These are phyloP conservation scores for Cajanus cajan DNA, from an alignment of 306 rosid species.

Conservation along the genomic window DNA sequence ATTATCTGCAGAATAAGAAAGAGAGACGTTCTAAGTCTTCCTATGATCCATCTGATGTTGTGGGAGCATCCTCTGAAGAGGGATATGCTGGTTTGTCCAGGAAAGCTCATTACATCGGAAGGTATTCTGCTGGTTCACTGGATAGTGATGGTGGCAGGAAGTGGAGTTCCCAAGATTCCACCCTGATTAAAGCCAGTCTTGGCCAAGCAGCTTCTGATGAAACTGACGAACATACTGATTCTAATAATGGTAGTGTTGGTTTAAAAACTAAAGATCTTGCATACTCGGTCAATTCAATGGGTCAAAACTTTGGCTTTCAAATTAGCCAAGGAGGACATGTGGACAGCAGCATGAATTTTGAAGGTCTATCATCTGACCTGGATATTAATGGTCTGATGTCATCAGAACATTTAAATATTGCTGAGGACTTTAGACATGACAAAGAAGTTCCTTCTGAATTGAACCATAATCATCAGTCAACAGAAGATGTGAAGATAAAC, in stretches of 20 bases:
- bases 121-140: conserved; percentile 86
- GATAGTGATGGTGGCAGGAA: conserved; percentile 84
- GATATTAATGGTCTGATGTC: conserved; percentile 58
- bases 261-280: conserved; percentile 53
- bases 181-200: conserved; percentile 45
- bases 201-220: conserved; percentile 71
- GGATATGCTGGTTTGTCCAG: conserved; percentile 72
- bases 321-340: conserved; percentile 48
- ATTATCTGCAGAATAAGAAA: conserved; percentile 91
- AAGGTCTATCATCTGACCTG: conserved; percentile 48
- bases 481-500: conserved; percentile 45
- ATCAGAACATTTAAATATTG: conserved; percentile 47
- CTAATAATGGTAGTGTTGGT: conserved; percentile 44
- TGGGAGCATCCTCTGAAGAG: conserved; percentile 94
- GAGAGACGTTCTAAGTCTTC: conserved; percentile 81
- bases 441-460: conserved; percentile 53
- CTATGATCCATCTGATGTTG: conserved; percentile 84
- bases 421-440: conserved; percentile 49
- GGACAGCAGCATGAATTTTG: conserved; percentile 54
- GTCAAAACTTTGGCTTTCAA: conserved; percentile 57
- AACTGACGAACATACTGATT: conserved; percentile 53
- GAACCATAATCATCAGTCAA: conserved; percentile 47
- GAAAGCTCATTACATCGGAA: conserved; percentile 67
- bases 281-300: conserved; percentile 35
- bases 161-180: conserved; percentile 89